These are phyloP conservation scores for Mycena kentingensis DNA, from an alignment of 768 basidiomycete genomes.

Conservation along the genomic window DNA sequence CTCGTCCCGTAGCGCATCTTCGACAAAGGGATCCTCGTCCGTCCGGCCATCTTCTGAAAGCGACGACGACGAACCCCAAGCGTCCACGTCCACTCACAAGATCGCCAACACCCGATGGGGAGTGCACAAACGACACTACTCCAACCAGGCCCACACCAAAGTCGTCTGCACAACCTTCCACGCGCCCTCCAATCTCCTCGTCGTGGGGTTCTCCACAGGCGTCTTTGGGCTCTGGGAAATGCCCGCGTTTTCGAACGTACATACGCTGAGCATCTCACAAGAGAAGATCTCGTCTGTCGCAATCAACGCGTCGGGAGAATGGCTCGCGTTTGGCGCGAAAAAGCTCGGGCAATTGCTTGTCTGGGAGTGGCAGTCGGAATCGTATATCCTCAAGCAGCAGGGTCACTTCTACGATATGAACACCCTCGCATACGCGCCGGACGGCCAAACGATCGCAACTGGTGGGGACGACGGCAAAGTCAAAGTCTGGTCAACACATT, in stretches of 20 bases:
- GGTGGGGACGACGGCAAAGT: slow-evolving; percentile 98
- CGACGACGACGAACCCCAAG: slow-evolving; percentile 44
- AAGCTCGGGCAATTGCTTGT: slow-evolving; percentile 96
- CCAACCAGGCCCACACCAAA: slow-evolving; percentile 84
- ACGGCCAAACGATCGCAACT: slow-evolving; percentile 94
- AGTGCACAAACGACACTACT: slow-evolving; percentile 84
- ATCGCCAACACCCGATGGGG: slow-evolving; percentile 87
- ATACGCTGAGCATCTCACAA: slow-evolving; percentile 96
- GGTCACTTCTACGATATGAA: slow-evolving; percentile 99
- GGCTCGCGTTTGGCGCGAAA: slow-evolving; percentile 95
- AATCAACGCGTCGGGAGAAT: slow-evolving; percentile 91
- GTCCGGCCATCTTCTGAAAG: no score
- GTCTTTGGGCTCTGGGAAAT: slow-evolving; percentile 98
- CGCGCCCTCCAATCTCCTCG: slow-evolving; percentile 75
- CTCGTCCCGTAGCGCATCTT: no score
- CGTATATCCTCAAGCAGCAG: slow-evolving; percentile 96
- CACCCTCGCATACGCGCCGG: slow-evolving; percentile 84
- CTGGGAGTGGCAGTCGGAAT: slow-evolving; percentile 99
- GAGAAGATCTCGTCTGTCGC: slow-evolving; percentile 96
- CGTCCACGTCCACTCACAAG: slow-evolving; percentile 52
- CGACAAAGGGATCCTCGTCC: no score
- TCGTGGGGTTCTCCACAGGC: slow-evolving; percentile 95
- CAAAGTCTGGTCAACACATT: slow-evolving; percentile 96
- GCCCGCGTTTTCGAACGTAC: slow-evolving; percentile 89
- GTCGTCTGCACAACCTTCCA: slow-evolving; percentile 92